phyloP scores from a whole-genome alignment of 345 rosid species.

The Salix exigua region DNA sequence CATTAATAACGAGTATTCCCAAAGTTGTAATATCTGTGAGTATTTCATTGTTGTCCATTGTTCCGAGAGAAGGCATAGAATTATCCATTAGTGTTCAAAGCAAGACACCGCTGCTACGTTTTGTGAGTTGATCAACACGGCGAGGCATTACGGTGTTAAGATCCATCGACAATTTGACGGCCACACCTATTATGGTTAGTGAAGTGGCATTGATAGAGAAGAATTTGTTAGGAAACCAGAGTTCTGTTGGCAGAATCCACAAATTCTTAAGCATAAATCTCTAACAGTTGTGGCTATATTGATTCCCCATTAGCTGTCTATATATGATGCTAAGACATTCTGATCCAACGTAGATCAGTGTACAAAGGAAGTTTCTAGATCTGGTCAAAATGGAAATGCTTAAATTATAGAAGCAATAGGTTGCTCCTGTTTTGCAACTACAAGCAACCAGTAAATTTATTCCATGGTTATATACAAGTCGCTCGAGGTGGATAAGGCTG shows the following conservation, averaged over 20 bases:
- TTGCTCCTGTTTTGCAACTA: background rate
- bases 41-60: slow-evolving; percentile 58
- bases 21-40: slow-evolving; percentile 51
- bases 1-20: slow-evolving; percentile 65
- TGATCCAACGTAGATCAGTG: no score
- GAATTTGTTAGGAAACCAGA: slow-evolving; percentile 68
- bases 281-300: background rate
- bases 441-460: slow-evolving; percentile 11
- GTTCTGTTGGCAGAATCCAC: slow-evolving; percentile 54
- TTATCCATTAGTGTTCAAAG: slow-evolving; percentile 73
- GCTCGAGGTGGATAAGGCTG: slow-evolving; percentile 5
- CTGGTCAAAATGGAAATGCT: background rate
- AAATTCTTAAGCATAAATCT: slow-evolving; percentile 5
- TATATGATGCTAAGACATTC: background rate
- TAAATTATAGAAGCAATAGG: background rate
- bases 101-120: slow-evolving; percentile 71
- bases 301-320: background rate
- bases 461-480: slow-evolving; percentile 31
- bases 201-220: slow-evolving; percentile 79
- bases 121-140: slow-evolving; percentile 68
- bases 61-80: slow-evolving; percentile 81
- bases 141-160: slow-evolving; percentile 88
- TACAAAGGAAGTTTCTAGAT: background rate
- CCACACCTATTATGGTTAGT: slow-evolving; percentile 58
- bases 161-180: slow-evolving; percentile 73